Base-by-base conservation (phyloP, 2,329 filamentous ascomycete species). In the Ophiosphaerella herpotricha region DNA sequence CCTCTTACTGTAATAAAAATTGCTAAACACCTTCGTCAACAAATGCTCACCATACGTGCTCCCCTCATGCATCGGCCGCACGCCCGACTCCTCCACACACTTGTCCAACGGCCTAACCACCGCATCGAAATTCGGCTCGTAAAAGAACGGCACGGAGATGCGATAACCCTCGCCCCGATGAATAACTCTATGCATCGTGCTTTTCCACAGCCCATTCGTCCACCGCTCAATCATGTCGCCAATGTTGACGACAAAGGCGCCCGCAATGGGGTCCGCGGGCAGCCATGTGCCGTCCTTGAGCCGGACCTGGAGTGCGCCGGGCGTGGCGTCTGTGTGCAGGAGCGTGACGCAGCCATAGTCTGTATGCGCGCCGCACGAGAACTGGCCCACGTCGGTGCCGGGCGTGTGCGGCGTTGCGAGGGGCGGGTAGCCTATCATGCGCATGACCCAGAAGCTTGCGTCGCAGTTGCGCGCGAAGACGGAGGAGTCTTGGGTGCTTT, bases 301-400 rank as follows among this genome's bases (percentile, higher is more conserved):
- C 9, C 70, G 63, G 16, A 79, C 76, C 52, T 80, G 75, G 2
- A 79, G 60, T 1, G 77, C 76, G 4, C 71, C 67, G 7, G 69
- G 73, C 0, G 75, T 78, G 1, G 72, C 62, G 48, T 79, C 76
- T 0, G 77, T 69, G 8, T 79, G 69, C 3, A 80, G 70, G 4
- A 80, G 73, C 0, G 77, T 80, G 4, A 78, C 70, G 49, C 74
- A 77, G 31, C 77, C 77, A 54, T 79, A 79, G 56, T 80, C 78
- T 21, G 73, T 74, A 35, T 75, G 72, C 14, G 70, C 74, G 41
- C 75, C 75, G 48, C 75, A 78, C 12, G 71, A 74, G 21, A 75
- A 67, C 6, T 72, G 69, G 1, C 50, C 52, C 1, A 57, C 52
- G 7, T 62, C 60, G 2, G 62, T 29, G 13, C 33, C 42, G 1